Evolutionary conservation across 139 green algal genomes (phyloP).

Genomic region (Chlorella sorokiniana): DNA sequence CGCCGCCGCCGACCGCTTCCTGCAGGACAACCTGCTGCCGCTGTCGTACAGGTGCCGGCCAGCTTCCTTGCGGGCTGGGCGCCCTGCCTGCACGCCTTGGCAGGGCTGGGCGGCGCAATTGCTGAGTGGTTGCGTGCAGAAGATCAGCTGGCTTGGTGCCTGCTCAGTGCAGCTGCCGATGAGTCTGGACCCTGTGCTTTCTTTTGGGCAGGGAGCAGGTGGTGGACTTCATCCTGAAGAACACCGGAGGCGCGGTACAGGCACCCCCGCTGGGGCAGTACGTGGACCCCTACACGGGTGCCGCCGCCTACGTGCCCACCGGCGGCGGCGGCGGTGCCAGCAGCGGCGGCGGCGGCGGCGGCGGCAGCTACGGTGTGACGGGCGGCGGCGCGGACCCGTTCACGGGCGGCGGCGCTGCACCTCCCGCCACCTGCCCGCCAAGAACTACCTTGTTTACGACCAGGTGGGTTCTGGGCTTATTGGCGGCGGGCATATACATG

Average conservation of each 20-base stretch:
- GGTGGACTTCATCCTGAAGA: constrained; percentile 88
- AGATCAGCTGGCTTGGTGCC: not conserved
- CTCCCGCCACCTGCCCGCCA: not conserved
- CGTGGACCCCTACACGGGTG: constrained; percentile 61
- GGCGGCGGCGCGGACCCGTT: constrained; percentile 22
- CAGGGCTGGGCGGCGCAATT: too few species aligned
- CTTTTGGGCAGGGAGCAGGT: constrained; percentile 71
- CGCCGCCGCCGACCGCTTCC: constrained; percentile 86
- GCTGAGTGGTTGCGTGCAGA: not conserved
- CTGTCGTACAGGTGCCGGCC: constrained; percentile 54
- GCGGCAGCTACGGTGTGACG: not conserved
- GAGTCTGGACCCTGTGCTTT: too few species aligned
- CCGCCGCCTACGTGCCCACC: not conserved
- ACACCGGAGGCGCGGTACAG: constrained; percentile 54
- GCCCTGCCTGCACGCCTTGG: not conserved
- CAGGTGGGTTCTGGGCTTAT: constrained; percentile 2
- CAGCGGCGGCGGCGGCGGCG: not conserved
- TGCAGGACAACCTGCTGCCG: constrained; percentile 81
- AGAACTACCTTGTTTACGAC: constrained; percentile 16
- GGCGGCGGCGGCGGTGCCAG: constrained; percentile 4
- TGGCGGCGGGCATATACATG: not conserved
- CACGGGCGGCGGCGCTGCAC: constrained; percentile 7
- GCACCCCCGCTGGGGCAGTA: constrained; percentile 2
- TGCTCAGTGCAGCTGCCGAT: not conserved
- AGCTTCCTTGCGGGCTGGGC: not conserved